Conservation (phyloP, 192 early-diverging fungal species). For the Mortierella antarctica region DNA sequence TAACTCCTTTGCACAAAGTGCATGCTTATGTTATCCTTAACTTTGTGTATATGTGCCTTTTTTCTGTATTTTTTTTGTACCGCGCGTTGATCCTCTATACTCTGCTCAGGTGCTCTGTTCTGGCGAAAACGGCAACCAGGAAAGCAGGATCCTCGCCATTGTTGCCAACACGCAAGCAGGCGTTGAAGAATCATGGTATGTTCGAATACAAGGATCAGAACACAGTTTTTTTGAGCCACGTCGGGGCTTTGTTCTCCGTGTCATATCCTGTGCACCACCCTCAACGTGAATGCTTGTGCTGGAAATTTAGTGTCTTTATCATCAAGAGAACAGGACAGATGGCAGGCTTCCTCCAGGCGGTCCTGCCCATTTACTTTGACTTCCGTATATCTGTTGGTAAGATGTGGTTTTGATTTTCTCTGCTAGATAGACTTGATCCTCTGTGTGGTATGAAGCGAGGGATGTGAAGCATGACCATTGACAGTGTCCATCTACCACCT, state of each 20-base stretch:
- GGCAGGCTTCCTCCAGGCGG: conserved; percentile 27
- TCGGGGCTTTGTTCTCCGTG: background rate
- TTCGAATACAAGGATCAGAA: background rate
- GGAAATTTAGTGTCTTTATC: conserved; percentile 30
- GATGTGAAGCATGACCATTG: background rate
- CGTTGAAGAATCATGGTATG: conserved; percentile 47
- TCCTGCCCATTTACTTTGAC: conserved; percentile 47
- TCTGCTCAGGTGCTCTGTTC: conserved; percentile 43
- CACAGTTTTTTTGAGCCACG: too few species aligned
- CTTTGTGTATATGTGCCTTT: conserved; percentile 9
- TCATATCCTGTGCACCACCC: background rate
- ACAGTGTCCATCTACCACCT: background rate
- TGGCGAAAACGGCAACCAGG: conserved; percentile 14
- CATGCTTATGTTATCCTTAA: conserved; percentile 31
- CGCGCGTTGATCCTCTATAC: conserved; percentile 2
- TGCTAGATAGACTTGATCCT: background rate
- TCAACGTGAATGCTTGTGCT: background rate
- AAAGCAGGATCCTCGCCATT: conserved; percentile 42
- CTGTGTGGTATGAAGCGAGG: background rate
- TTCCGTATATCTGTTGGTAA: conserved; percentile 50
- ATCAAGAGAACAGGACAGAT: conserved; percentile 33
- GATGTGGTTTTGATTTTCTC: background rate
- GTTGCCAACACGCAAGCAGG: conserved; percentile 47
- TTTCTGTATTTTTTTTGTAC: background rate
- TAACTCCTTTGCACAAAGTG: background rate